These are phyloP conservation scores for Cladophialophora yegresii DNA, from an alignment of 2,329 filamentous ascomycete species.

Conservation along the genomic window DNA sequence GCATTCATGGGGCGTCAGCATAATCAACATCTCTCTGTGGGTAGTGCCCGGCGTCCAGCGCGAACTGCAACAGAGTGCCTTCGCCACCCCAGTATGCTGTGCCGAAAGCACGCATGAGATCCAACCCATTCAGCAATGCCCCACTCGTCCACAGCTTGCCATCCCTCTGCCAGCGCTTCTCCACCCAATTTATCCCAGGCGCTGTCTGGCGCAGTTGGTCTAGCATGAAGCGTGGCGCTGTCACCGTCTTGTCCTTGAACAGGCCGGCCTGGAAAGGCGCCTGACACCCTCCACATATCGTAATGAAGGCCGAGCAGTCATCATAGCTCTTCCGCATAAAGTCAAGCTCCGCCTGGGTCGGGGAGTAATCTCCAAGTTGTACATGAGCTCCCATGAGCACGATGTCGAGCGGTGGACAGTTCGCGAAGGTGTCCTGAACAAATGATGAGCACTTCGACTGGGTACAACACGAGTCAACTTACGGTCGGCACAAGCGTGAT, in stretches of 20 bases:
- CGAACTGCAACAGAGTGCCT: conserved; percentile 28
- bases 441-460: not conserved
- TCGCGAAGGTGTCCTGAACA: conserved; percentile 28
- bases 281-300: conserved; percentile 30
- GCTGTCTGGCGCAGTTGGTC: conserved; percentile 10
- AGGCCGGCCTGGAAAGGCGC: conserved; percentile 25
- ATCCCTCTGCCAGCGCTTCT: conserved; percentile 38
- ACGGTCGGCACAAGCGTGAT: conserved; percentile 21
- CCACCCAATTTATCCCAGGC: conserved; percentile 28
- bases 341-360: conserved; percentile 25
- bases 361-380: conserved; percentile 14
- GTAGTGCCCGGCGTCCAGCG: conserved; percentile 22
- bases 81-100: conserved; percentile 37
- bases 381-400: conserved; percentile 31
- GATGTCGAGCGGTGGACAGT: conserved; percentile 31
- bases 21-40: conserved; percentile 24
- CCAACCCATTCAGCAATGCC: conserved; percentile 40
- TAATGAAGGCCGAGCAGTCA: conserved; percentile 28
- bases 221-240: conserved; percentile 26
- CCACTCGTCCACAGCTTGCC: conserved; percentile 43
- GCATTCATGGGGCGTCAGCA: conserved; percentile 8
- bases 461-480: not conserved
- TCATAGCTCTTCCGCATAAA: conserved; percentile 32
- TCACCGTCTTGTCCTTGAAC: conserved; percentile 28
- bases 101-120: conserved; percentile 40